Evolutionary conservation across 345 rosid genomes (phyloP), one percentile per base, ranked within the genome.

Genomic region (Durio zibethinus): DNA sequence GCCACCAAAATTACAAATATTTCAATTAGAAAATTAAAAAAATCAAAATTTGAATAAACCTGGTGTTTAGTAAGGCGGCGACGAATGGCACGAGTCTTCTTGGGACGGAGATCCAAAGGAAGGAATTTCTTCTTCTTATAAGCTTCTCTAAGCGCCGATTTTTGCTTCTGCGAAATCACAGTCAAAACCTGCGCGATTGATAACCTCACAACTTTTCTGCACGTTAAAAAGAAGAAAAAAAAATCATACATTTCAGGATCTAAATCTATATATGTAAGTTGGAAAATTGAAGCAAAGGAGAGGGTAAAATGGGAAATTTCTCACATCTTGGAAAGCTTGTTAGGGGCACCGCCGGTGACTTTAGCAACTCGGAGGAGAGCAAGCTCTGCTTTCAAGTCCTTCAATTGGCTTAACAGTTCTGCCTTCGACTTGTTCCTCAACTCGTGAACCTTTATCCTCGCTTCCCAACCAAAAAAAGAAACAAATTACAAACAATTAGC

Each of bases 161-260:
- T 94, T 85, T 94, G 98, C 76, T 85, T 92, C 86, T 92, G 98
- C 2, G 97, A 92, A 75, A 88, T 89, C 72, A 94, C 97, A 2
- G 98, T 94, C 93, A 94, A 82, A 2, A 94, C 97, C 80, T 93
- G 97, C 4, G 97, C 97, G 21, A 92, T 92, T 2, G 97, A 91
- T 86, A 88, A 80, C 88, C 97, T 88, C 86, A 94, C 98, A 73
- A 94, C 97, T 94, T 92, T 92, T 72, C 98, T 94, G 91, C 80
- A 83, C 4, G 7, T 12, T 9, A 10, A 74, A 23, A 35, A 42
- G 60, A 63, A 21, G 8, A 14, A 9, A 38, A 42, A 69, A 14
- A 12, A 21, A 27, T 20, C 5, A 33, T 6, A 33, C 20, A 73
- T 14, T 25, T 74, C 53, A 27, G 50, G 42, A 33, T 52, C 47